Conservation (phyloP, 257 asterid genomes). For the Capsicum baccatum region DNA sequence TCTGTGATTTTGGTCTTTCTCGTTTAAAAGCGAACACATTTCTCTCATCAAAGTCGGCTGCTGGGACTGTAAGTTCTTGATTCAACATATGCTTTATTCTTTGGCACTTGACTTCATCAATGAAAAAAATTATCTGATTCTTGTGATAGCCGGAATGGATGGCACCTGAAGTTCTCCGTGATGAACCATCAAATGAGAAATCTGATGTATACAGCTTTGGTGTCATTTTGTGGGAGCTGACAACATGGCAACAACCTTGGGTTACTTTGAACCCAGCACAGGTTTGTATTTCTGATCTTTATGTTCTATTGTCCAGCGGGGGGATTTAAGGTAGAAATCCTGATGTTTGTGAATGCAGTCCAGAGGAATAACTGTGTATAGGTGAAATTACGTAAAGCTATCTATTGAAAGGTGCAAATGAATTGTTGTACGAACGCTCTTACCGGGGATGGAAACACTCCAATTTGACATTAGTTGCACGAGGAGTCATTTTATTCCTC, state of each 20-base stretch:
- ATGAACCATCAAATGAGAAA: conserved; percentile 95
- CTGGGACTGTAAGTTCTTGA: conserved; percentile 84
- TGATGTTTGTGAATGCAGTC: neutral
- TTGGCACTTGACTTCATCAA: conserved; percentile 26
- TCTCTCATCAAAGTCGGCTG: conserved; percentile 96
- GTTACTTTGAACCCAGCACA: conserved; percentile 88
- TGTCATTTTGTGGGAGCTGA: conserved; percentile 94
- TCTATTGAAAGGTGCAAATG: neutral
- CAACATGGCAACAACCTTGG: conserved; percentile 92
- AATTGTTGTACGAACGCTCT: neutral
- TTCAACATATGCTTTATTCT: neutral
- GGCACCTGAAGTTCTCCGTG: conserved; percentile 99
- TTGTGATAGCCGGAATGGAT: conserved; percentile 94
- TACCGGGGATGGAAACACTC: neutral
- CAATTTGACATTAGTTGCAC: neutral
- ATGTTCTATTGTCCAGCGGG: neutral
- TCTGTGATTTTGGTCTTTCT: conserved; percentile 98
- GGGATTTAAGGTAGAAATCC: neutral
- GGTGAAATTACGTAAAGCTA: conserved; percentile 22
- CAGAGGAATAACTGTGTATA: neutral
- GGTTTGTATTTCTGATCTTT: conserved; percentile 56
- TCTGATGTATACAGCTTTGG: conserved; percentile 97
- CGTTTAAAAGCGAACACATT: conserved; percentile 91
- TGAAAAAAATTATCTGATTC: neutral
- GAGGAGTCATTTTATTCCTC: conserved; percentile 15